Percentiles rank a stretch among this genome's conserved stretches.
These are phyloP conservation scores for Wickerhamomyces tratensis DNA, from an alignment of 805 yeast species.

Conservation along the genomic window DNA sequence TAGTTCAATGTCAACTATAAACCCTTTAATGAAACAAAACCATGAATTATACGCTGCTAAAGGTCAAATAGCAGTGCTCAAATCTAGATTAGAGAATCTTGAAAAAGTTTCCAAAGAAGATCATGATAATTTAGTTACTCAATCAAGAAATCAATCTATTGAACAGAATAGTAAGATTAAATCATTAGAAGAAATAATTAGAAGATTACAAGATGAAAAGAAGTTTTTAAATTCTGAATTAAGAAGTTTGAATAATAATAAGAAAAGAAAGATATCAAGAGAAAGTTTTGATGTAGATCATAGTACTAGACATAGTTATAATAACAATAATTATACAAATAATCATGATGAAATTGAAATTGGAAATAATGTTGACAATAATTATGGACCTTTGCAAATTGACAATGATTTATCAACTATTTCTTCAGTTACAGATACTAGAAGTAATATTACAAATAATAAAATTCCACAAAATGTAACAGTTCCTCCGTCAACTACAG, in stretches of 20 bases:
- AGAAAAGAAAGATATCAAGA: conserved; percentile 6
- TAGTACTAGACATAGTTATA: neutral
- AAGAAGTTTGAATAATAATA: conserved; percentile 19
- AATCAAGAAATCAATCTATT: conserved; percentile 13
- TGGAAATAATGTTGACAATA: too few species aligned
- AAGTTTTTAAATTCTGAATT: conserved; percentile 43
- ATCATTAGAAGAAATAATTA: conserved; percentile 30
- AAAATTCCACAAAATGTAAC: neutral
- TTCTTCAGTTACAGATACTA: too few species aligned
- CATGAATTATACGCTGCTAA: conserved; percentile 39
- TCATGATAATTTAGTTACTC: conserved; percentile 18
- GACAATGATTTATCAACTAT: too few species aligned
- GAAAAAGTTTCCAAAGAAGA: conserved; percentile 32
- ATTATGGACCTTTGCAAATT: too few species aligned
- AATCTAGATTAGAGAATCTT: conserved; percentile 48
- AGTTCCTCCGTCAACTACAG: conserved; percentile 2
- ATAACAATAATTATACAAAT: conserved; percentile 4
- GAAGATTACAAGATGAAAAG: conserved; percentile 42
- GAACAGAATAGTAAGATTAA: conserved; percentile 22
- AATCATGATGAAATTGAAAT: conserved; percentile 1
- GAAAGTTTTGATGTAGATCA: too few species aligned
- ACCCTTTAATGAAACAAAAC: conserved; percentile 8
- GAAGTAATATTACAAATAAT: too few species aligned
- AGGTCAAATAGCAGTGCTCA: conserved; percentile 75
- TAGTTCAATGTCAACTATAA: neutral